These are phyloP conservation scores for Cytospora piceae DNA, from an alignment of 2,329 filamentous ascomycete species.

Conservation along the genomic window DNA sequence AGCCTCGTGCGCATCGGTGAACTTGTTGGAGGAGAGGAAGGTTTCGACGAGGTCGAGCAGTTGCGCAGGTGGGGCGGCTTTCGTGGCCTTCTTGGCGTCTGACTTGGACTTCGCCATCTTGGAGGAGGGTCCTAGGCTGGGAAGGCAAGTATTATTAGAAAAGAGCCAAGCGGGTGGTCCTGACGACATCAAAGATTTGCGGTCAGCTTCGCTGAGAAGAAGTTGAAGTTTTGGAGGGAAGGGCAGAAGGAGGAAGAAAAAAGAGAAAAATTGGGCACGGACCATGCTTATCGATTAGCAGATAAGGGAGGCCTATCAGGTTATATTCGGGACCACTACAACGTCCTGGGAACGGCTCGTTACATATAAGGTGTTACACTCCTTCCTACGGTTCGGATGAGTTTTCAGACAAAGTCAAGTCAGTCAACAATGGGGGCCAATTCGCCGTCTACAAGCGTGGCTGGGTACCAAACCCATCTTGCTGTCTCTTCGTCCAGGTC, in stretches of 20 bases:
- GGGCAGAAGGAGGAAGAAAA: slow-evolving; percentile 2
- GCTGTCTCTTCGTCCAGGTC: neutral
- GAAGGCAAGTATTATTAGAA: slow-evolving; percentile 28
- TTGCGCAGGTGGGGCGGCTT: slow-evolving; percentile 55
- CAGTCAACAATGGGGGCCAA: too few species aligned
- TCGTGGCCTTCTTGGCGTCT: slow-evolving; percentile 24
- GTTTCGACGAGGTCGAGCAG: slow-evolving; percentile 68
- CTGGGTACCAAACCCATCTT: too few species aligned
- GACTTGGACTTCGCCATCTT: slow-evolving; percentile 32
- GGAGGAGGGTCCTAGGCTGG: neutral
- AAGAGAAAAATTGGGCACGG: slow-evolving; percentile 4
- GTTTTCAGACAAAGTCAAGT: too few species aligned
- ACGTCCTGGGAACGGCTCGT: too few species aligned
- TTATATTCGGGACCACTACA: too few species aligned
- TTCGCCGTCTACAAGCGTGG: too few species aligned
- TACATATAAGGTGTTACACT: too few species aligned
- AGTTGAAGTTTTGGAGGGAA: neutral
- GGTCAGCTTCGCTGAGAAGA: neutral
- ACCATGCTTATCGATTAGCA: neutral
- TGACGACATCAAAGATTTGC: slow-evolving; percentile 28
- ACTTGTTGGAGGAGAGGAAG: slow-evolving; percentile 70
- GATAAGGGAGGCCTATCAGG: neutral
- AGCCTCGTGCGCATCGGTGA: slow-evolving; percentile 61
- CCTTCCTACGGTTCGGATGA: too few species aligned
- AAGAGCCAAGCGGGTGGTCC: slow-evolving; percentile 33